Percentiles rank a stretch among this genome's conserved stretches.
Evolutionary conservation across 1,139 yeast genomes (phyloP).

Genomic region (Saccharomyces hybrid): DNA sequence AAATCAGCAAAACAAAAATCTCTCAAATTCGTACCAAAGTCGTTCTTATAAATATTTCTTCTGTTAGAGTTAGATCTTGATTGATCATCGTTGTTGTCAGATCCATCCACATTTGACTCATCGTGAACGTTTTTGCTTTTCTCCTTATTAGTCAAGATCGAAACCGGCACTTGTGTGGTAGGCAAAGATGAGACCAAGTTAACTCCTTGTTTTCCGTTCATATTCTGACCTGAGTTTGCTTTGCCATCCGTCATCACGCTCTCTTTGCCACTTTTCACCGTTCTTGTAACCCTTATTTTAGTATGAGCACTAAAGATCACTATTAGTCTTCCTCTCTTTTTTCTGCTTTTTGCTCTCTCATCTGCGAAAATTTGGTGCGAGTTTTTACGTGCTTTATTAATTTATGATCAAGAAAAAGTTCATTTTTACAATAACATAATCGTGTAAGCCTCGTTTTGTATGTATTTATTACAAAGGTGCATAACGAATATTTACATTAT

Average conservation of each 20-base stretch:
- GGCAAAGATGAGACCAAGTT: neutral
- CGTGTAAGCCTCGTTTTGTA: neutral
- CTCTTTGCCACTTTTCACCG: neutral
- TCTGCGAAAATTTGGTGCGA: neutral
- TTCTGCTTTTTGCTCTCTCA: neutral
- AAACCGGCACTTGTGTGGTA: constrained; percentile 3
- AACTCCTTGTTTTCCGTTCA: neutral
- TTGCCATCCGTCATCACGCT: neutral
- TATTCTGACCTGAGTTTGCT: neutral
- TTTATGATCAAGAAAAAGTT: neutral
- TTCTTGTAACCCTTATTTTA: neutral
- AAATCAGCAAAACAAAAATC: neutral
- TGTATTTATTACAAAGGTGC: neutral
- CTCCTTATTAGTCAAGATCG: constrained; percentile 4
- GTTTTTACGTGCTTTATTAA: neutral
- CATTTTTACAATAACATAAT: neutral
- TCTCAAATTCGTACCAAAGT: neutral
- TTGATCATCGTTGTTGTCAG: neutral
- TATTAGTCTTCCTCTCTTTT: neutral
- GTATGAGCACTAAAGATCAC: no score
- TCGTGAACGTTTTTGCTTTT: neutral
- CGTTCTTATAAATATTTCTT: neutral
- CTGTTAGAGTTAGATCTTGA: neutral
- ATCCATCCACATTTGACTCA: neutral
- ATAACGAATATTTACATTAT: neutral